Base-by-base conservation (phyloP, 306 rosid species). In the Medicago arabica region DNA sequence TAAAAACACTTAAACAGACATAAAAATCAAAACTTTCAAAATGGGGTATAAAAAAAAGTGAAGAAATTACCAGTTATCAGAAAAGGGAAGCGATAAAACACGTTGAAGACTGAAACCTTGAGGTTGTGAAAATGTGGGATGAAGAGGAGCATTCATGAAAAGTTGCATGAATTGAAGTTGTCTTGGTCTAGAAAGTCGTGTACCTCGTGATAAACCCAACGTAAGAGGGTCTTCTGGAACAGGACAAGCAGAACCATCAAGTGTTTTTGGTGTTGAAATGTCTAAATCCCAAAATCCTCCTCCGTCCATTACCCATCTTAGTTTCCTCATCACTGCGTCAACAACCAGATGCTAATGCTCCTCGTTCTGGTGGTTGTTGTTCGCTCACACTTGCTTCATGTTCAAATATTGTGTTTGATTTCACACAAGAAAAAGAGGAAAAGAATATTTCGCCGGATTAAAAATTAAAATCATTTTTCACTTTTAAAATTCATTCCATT, bases 231-330 rank as follows among this genome's bases (percentile, higher is more conserved):
- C 84, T 2, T 82, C 85, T 3, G 96, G 97, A 2, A 87, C 89
- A 0, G 96, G 92, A 17, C 75, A 81, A 17, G 87, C 96, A 40
- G 81, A 46, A 0, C 96, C 97, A 44, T 95, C 92, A 12, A 92
- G 78, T 31, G 91, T 95, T 72, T 80, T 82, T 2, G 98, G 89
- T 3, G 97, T 92, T 4, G 97, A 95, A 36, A 84, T 40, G 70
- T 95, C 98, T 23, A 90, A 82, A 64, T 90, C 97, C 97, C 97
- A 95, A 50, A 89, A 86, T 41, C 87, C 88, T 19, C 82, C 87
- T 23, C 90, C 91, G 64, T 90, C 97, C 97, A 84, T 95, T 70
- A 88, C 86, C 98, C 98, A 95, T 90, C 96, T 83, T 40, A 95
- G 89, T 75, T 86, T 95, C 85, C 83, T 90, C 97, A 89, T 85